These are phyloP conservation scores for Sisymbrium altissimum DNA, from an alignment of 345 rosid genomes.

Conservation along the genomic window DNA sequence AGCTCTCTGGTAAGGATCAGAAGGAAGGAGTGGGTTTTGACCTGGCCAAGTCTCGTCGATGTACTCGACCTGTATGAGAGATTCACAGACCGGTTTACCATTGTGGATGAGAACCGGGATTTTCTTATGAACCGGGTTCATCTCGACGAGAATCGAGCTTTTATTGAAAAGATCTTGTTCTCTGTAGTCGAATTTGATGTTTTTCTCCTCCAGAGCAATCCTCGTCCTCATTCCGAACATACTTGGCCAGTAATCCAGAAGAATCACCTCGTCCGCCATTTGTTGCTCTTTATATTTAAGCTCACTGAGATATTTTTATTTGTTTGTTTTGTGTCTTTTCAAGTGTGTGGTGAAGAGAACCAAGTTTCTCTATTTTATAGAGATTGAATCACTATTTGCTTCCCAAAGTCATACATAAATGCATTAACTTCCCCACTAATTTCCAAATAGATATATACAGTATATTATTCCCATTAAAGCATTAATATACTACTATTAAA, in stretches of 20 bases:
- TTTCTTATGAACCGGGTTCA: constrained; percentile 66
- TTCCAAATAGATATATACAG: background rate
- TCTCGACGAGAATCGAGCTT: constrained; percentile 52
- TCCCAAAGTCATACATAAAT: background rate
- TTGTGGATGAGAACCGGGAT: constrained; percentile 68
- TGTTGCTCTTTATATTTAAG: too few species aligned
- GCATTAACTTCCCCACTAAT: background rate
- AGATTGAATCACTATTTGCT: background rate
- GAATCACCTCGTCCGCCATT: constrained; percentile 40
- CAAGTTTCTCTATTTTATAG: background rate
- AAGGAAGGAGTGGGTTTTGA: constrained; percentile 47
- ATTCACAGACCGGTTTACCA: constrained; percentile 63
- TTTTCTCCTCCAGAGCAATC: constrained; percentile 60
- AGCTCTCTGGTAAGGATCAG: constrained; percentile 45
- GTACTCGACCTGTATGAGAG: constrained; percentile 48
- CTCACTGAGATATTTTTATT: background rate
- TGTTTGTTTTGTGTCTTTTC: background rate
- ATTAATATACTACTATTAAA: too few species aligned
- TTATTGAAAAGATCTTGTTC: constrained; percentile 48
- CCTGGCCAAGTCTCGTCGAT: constrained; percentile 62
- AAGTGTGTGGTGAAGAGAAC: background rate
- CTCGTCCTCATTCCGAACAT: constrained; percentile 65
- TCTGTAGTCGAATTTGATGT: constrained; percentile 40
- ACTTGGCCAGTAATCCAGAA: constrained; percentile 57
- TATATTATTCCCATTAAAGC: too few species aligned